phyloP scores from a whole-genome alignment of 2,329 filamentous ascomycete genomes.

The Moelleriella libera region DNA sequence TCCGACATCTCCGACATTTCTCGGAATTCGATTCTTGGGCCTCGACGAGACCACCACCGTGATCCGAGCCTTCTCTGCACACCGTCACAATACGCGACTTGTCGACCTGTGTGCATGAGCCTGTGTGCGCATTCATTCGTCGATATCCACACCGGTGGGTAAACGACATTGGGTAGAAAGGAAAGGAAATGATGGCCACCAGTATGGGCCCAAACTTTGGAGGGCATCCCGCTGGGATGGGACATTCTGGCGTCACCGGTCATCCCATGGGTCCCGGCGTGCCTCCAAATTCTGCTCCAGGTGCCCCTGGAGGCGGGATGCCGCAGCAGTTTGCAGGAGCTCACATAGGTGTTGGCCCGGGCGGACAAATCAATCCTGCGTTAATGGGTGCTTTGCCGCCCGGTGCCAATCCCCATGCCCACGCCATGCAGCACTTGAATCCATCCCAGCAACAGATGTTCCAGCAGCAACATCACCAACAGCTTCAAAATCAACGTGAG shows the following conservation, averaged over 20 bases:
- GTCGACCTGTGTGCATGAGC: conserved; percentile 29
- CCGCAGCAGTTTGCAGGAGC: conserved; percentile 48
- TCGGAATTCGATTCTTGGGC: too few species aligned
- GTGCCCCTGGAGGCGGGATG: conserved; percentile 48
- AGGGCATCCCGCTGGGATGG: conserved; percentile 59
- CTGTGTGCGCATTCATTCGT: conserved; percentile 28
- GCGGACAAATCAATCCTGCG: conserved; percentile 57
- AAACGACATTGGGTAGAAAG: conserved; percentile 23
- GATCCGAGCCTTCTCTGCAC: too few species aligned
- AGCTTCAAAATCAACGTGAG: conserved; percentile 21
- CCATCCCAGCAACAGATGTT: conserved; percentile 45
- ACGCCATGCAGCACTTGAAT: conserved; percentile 59
- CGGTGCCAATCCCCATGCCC: conserved; percentile 48
- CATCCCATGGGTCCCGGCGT: conserved; percentile 50
- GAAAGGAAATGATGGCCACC: conserved; percentile 49
- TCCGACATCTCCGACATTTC: too few species aligned
- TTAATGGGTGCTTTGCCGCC: conserved; percentile 70
- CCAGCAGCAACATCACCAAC: conserved; percentile 33
- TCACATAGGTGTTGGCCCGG: conserved; percentile 59
- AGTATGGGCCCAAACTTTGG: conserved; percentile 49
- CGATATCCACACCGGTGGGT: conserved; percentile 49
- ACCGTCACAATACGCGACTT: too few species aligned
- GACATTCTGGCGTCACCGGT: conserved; percentile 53
- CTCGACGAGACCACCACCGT: too few species aligned
- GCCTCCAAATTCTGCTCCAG: conserved; percentile 55